A percentile compares a stretch with the other conserved stretches of the same genome.
Conservation (phyloP, 192 early-diverging fungal species). For the Backusella parvicylindrica region DNA sequence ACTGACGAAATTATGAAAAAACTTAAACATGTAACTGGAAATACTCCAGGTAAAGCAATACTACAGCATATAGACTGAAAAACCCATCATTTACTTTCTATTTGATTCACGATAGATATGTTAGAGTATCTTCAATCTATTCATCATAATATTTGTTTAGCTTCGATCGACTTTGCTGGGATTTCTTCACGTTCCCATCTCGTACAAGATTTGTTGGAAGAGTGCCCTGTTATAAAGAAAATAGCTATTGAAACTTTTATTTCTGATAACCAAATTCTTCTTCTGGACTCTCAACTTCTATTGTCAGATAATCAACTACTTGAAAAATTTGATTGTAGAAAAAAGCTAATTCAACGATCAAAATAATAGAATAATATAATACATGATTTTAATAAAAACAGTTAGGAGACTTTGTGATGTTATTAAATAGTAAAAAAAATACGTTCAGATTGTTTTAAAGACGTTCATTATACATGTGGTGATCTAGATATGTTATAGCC, state of each 20-base stretch:
- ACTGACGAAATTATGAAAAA: constrained; percentile 5
- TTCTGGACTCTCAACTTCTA: neutral
- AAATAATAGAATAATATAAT: constrained; percentile 2
- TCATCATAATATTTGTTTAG: constrained; percentile 11
- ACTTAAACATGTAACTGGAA: constrained; percentile 7
- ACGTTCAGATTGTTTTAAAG: constrained; percentile 2
- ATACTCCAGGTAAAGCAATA: constrained; percentile 15
- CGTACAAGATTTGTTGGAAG: constrained; percentile 10
- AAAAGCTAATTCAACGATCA: neutral
- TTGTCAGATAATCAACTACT: neutral
- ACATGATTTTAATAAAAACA: constrained; percentile 4
- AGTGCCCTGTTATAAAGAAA: neutral
- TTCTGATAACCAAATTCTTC: too few species aligned
- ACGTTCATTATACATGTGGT: neutral
- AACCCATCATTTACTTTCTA: constrained; percentile 7
- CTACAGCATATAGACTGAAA: neutral
- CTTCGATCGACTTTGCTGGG: constrained; percentile 16
- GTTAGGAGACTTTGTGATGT: neutral
- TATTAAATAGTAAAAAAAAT: neutral
- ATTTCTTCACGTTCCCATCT: constrained; percentile 4
- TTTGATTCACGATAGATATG: constrained; percentile 16
- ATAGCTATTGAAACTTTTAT: neutral
- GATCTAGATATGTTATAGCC: constrained; percentile 1
- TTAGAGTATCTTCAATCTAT: constrained; percentile 6
- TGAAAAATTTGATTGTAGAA: neutral